Evolutionary conservation across 2,329 filamentous ascomycete species (phyloP).

Genomic region (Aspergillus intermedius): DNA sequence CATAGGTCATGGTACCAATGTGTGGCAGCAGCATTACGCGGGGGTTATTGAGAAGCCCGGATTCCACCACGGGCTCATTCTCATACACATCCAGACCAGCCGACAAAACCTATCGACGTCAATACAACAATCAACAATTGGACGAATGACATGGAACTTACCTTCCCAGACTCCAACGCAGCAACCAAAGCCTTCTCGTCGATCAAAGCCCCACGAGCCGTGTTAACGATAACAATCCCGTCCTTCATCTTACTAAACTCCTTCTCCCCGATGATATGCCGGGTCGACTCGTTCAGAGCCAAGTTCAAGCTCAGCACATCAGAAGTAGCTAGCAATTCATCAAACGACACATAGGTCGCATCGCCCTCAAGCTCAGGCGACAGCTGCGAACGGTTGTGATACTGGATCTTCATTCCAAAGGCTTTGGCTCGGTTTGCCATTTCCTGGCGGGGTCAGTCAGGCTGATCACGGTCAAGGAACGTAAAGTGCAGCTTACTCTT

Average conservation of each 20-base stretch:
- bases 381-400: constrained; percentile 41
- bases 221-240: constrained; percentile 40
- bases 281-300: constrained; percentile 38
- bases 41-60: constrained; percentile 40
- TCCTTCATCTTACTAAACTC: constrained; percentile 43
- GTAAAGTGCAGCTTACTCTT: constrained; percentile 26
- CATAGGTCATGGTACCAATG: constrained; percentile 54
- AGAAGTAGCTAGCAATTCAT: constrained; percentile 39
- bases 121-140: not conserved
- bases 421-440: constrained; percentile 40
- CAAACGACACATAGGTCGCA: constrained; percentile 41
- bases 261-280: constrained; percentile 41
- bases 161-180: constrained; percentile 41
- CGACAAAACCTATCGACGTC: constrained; percentile 28
- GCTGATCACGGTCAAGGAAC: not conserved
- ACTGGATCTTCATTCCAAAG: constrained; percentile 43
- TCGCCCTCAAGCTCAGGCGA: constrained; percentile 35
- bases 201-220: constrained; percentile 39
- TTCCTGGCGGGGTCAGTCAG: constrained; percentile 27
- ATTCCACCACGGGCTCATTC: constrained; percentile 42
- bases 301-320: constrained; percentile 44
- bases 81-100: constrained; percentile 44
- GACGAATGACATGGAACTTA: constrained; percentile 9
- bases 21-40: constrained; percentile 53
- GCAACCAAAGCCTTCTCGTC: constrained; percentile 43